Evolutionary conservation across 768 basidiomycete species (phyloP).

Genomic region (Tremella yokohamensis): DNA sequence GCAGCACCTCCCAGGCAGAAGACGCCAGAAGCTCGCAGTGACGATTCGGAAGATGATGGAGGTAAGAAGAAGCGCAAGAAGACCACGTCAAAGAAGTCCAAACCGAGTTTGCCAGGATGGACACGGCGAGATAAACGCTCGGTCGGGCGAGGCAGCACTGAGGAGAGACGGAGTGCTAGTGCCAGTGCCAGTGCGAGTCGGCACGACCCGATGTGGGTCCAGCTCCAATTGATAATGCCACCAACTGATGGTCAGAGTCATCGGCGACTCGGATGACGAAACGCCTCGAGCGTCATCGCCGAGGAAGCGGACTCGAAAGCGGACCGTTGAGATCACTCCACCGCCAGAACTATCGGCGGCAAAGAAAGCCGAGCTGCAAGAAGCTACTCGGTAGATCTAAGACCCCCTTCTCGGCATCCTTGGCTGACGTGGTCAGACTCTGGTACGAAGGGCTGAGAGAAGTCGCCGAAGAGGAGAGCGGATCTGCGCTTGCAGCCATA

Average conservation of each 20-base stretch:
- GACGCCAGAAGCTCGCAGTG: conserved; percentile 12
- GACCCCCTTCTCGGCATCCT: background rate
- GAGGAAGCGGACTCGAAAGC: conserved; percentile 9
- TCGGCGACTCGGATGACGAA: conserved; percentile 5
- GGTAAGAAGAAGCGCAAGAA: conserved; percentile 19
- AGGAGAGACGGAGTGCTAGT: background rate
- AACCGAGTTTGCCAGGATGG: conserved; percentile 19
- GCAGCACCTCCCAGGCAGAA: background rate
- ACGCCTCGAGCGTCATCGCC: background rate
- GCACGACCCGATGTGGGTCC: background rate
- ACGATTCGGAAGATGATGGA: conserved; percentile 16
- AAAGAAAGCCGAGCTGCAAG: conserved; percentile 10
- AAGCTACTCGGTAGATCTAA: conserved; percentile 9
- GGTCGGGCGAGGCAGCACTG: background rate
- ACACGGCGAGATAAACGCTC: conserved; percentile 8
- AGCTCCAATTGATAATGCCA: background rate
- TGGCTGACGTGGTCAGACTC: conserved; percentile 8
- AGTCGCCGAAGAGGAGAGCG: conserved; percentile 1
- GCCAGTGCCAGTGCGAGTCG: background rate
- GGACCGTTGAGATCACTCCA: conserved; percentile 14
- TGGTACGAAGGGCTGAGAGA: background rate
- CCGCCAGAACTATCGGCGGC: conserved; percentile 17
- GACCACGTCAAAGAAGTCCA: background rate
- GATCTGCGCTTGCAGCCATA: background rate
- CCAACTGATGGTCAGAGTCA: conserved; percentile 1